Percentiles rank a stretch among this genome's conserved stretches.
phyloP scores from a whole-genome alignment of 176 grass and related monocot genomes.

The Otatea glauca region DNA sequence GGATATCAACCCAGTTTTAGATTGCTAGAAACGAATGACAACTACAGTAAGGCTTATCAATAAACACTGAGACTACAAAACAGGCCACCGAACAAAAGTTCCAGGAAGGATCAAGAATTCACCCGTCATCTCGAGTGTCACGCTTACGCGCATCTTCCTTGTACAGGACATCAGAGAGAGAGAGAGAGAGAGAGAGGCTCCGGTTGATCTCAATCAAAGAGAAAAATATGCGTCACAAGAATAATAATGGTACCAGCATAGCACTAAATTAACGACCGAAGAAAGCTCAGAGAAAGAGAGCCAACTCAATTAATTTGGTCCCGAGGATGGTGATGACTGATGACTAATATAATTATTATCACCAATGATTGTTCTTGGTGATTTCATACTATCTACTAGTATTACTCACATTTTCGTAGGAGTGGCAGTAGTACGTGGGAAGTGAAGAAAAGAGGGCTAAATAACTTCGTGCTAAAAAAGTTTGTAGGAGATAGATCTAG shows the following conservation, averaged over 20 bases:
- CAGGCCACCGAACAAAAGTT: slow-evolving; percentile 9
- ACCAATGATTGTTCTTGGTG: not conserved
- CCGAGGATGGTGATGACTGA: not conserved
- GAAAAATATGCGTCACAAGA: slow-evolving; percentile 3
- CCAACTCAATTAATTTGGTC: not conserved
- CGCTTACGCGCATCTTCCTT: slow-evolving; percentile 65
- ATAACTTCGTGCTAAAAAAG: not conserved
- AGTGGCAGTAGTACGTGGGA: not conserved
- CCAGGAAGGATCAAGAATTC: not conserved
- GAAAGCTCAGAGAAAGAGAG: not conserved
- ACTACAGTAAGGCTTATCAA: not conserved
- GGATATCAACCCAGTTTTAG: not conserved
- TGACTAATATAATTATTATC: not conserved
- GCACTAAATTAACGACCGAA: not conserved
- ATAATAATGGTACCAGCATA: slow-evolving; percentile 2
- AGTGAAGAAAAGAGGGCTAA: not conserved
- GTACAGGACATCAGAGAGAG: slow-evolving; percentile 39
- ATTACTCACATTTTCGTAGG: not conserved
- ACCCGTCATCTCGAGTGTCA: slow-evolving; percentile 26
- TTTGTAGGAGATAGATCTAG: not conserved
- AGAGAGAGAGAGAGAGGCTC: not conserved
- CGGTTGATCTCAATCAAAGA: not conserved
- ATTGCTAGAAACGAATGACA: slow-evolving; percentile 12
- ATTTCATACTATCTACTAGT: not conserved
- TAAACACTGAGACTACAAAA: slow-evolving; percentile 7